A percentile compares a stretch with the other conserved stretches of the same genome.
Evolutionary conservation across 257 asterid species (phyloP).

Genomic region (Paulownia fortunei): DNA sequence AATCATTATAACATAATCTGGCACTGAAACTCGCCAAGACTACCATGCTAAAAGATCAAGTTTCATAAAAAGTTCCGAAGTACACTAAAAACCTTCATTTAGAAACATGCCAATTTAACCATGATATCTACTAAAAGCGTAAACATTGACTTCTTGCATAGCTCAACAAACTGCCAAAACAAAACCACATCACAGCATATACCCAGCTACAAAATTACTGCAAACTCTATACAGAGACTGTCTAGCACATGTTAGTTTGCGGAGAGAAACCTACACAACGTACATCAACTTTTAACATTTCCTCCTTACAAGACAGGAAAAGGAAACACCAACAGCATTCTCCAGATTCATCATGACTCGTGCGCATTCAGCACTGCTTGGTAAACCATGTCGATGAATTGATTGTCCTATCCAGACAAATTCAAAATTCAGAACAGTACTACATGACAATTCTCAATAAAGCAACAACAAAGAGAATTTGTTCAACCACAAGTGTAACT

Average conservation of each 20-base stretch:
- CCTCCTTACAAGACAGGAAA: background rate
- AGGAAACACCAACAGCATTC: background rate
- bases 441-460: background rate
- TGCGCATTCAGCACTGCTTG: conserved; percentile 68
- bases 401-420: conserved; percentile 59
- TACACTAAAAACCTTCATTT: background rate
- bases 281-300: background rate
- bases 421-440: background rate
- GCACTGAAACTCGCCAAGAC: background rate
- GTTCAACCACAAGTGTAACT: background rate
- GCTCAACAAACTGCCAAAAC: background rate
- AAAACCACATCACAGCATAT: background rate
- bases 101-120: background rate
- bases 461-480: background rate
- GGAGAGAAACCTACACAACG: background rate
- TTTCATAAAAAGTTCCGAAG: background rate
- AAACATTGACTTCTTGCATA: background rate
- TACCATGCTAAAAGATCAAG: background rate
- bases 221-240: conserved; percentile 13
- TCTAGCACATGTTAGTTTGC: background rate
- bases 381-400: conserved; percentile 76
- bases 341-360: conserved; percentile 40
- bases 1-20: background rate
- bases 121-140: background rate
- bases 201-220: conserved; percentile 20